Conservation (phyloP, 768 basidiomycete species). For the Hemileccinum rubropunctum region DNA sequence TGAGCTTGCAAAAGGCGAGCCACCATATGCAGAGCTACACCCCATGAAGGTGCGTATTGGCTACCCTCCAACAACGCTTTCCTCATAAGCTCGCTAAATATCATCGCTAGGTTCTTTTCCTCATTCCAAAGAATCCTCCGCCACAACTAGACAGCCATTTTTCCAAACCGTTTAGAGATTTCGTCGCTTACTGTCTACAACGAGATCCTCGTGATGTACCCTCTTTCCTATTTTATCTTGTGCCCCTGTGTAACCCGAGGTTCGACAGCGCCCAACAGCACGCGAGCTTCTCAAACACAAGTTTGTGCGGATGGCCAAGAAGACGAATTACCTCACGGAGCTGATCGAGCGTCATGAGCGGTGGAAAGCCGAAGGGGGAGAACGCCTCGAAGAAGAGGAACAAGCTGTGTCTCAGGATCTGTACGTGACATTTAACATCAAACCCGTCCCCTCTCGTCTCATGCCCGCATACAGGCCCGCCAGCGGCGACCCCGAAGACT, state of each 20-base stretch:
- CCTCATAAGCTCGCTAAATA: not conserved
- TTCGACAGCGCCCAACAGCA: conserved; percentile 82
- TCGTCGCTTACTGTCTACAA: conserved; percentile 89
- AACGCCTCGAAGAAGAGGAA: conserved; percentile 69
- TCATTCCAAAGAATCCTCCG: conserved; percentile 97
- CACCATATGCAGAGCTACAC: conserved; percentile 96
- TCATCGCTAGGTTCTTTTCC: conserved; percentile 76
- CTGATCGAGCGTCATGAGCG: conserved; percentile 92
- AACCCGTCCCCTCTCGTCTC: not conserved
- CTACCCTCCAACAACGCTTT: not conserved
- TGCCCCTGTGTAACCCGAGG: conserved; percentile 12
- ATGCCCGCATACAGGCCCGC: conserved; percentile 39
- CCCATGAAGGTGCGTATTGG: conserved; percentile 85
- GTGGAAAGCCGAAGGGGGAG: conserved; percentile 90
- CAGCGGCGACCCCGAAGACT: conserved; percentile 67
- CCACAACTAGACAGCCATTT: conserved; percentile 88
- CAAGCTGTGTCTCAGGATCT: conserved; percentile 56
- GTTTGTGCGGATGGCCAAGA: conserved; percentile 93
- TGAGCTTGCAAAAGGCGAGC: conserved; percentile 96
- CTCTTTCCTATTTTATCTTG: conserved; percentile 2
- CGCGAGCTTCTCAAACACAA: conserved; percentile 94
- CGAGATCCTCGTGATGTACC: conserved; percentile 87
- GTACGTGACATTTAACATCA: conserved; percentile 40
- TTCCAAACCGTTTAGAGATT: conserved; percentile 91
- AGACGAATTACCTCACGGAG: conserved; percentile 91